A percentile compares a stretch with the other conserved stretches of the same genome.
phyloP scores from a whole-genome alignment of 164 flowering plant species.

The Magnolia sinica region DNA sequence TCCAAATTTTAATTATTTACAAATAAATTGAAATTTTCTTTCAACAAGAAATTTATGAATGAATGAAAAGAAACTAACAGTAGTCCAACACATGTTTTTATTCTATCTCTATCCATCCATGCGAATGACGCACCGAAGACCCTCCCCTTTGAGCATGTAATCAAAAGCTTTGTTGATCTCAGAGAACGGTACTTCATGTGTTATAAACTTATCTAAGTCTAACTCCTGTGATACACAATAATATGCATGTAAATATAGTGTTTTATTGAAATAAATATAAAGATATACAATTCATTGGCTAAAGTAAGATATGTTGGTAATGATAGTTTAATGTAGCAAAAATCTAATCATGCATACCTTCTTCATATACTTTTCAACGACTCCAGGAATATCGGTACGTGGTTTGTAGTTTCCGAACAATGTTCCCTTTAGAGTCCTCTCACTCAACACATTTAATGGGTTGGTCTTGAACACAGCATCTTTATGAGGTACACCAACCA shows the following conservation, averaged over 20 bases:
- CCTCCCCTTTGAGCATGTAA: constrained; percentile 45
- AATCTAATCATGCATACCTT: constrained; percentile 33
- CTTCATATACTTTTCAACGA: constrained; percentile 70
- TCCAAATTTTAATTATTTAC: too few relatives aligned
- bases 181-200: constrained; percentile 56
- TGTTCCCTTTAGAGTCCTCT: constrained; percentile 69
- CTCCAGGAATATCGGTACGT: constrained; percentile 51
- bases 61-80: too few relatives aligned
- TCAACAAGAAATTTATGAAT: too few relatives aligned
- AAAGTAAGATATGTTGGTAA: too few relatives aligned
- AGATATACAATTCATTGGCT: too few relatives aligned
- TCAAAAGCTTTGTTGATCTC: constrained; percentile 85
- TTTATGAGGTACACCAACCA: constrained; percentile 61
- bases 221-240: constrained; percentile 37
- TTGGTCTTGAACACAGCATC: constrained; percentile 59
- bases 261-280: too few relatives aligned
- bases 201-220: constrained; percentile 65
- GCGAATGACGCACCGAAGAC: constrained; percentile 58
- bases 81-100: too few relatives aligned
- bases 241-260: too few relatives aligned
- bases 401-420: constrained; percentile 75
- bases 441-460: constrained; percentile 58
- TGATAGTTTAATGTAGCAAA: too few relatives aligned
- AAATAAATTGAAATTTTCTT: too few relatives aligned
- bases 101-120: constrained; percentile 18